Percentiles rank a stretch among this genome's conserved stretches.
phyloP scores from a whole-genome alignment of 805 yeast genomes.

The Candida suzukii region DNA sequence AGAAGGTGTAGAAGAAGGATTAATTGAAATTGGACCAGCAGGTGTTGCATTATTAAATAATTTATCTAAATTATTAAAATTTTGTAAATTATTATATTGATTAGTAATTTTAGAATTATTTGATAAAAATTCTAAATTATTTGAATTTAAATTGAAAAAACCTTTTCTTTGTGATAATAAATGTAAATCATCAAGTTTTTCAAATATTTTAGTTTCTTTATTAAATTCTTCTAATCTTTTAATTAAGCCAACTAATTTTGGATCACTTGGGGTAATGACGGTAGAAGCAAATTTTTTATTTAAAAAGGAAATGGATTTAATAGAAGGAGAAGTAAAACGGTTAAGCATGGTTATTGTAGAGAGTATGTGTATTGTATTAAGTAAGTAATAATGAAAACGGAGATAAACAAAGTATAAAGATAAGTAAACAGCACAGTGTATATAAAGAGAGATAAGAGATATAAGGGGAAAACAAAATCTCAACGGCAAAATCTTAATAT shows the following conservation, averaged over 20 bases:
- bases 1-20: too few species aligned
- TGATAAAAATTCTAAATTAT: conserved; percentile 23
- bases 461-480: too few species aligned
- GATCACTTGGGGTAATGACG: conserved; percentile 20
- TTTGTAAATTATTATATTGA: conserved; percentile 17
- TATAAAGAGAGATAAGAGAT: too few species aligned
- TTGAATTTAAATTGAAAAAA: conserved; percentile 21
- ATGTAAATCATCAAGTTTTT: conserved; percentile 23
- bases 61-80: conserved; percentile 20
- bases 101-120: conserved; percentile 17
- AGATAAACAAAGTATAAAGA: too few species aligned
- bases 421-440: too few species aligned
- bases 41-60: conserved; percentile 11
- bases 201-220: conserved; percentile 17
- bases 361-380: too few species aligned
- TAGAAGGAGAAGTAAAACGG: not conserved
- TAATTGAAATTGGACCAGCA: not conserved
- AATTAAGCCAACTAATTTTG: conserved; percentile 19
- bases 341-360: too few species aligned
- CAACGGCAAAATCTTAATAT: too few species aligned
- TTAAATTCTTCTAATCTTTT: conserved; percentile 23
- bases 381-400: too few species aligned
- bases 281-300: conserved; percentile 20
- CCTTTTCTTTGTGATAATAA: conserved; percentile 26
- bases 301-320: not conserved